These are phyloP conservation scores for Pichia ethanolica DNA, from an alignment of 805 yeast species.

Conservation along the genomic window DNA sequence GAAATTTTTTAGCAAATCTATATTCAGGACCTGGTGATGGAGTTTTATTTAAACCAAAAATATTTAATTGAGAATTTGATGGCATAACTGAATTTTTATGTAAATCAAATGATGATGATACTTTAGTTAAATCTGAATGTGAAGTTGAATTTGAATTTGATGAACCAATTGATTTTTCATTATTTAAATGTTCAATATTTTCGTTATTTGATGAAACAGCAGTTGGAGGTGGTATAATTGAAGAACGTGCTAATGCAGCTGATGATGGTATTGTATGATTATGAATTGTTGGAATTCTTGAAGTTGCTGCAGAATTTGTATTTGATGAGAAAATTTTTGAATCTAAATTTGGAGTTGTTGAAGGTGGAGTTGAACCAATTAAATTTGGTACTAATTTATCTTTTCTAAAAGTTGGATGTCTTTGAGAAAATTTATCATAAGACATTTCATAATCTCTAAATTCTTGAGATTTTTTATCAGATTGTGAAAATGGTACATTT, in stretches of 20 bases:
- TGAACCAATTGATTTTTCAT: neutral
- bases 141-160: constrained; percentile 7
- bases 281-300: constrained; percentile 7
- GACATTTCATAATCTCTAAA: constrained; percentile 49
- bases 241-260: constrained; percentile 9
- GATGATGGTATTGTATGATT: constrained; percentile 3
- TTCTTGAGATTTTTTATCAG: constrained; percentile 35
- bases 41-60: constrained; percentile 1
- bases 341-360: neutral
- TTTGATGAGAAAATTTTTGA: neutral
- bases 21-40: constrained; percentile 59
- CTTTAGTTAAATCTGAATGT: constrained; percentile 1
- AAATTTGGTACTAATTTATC: constrained; percentile 24
- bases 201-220: neutral
- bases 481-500: constrained; percentile 53
- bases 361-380: constrained; percentile 2
- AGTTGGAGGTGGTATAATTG: neutral
- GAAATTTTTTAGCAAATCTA: constrained; percentile 59
- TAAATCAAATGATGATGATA: neutral
- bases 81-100: neutral
- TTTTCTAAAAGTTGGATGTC: constrained; percentile 38
- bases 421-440: constrained; percentile 31
- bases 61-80: constrained; percentile 1
- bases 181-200: neutral
- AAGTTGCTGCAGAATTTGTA: constrained; percentile 1